A percentile compares a stretch with the other conserved stretches of the same genome.
These are phyloP conservation scores for Rosa rugosa DNA, from an alignment of 306 rosid species.

Conservation along the genomic window DNA sequence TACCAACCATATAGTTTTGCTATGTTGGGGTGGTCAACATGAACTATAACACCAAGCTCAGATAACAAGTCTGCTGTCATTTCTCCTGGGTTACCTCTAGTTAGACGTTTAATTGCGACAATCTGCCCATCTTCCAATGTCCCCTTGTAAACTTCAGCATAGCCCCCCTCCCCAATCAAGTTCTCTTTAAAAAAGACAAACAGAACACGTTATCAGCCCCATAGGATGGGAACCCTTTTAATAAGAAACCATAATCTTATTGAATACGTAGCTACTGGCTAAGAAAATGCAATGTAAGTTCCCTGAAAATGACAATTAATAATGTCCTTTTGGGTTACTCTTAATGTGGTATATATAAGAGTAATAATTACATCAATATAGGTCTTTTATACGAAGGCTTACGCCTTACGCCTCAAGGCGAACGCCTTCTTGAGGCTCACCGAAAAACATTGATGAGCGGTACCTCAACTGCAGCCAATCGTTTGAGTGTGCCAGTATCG, in stretches of 20 bases:
- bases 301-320: too few relatives aligned
- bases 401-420: too few relatives aligned
- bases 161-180: conserved; percentile 98
- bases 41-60: conserved; percentile 95
- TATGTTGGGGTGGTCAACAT: conserved; percentile 91
- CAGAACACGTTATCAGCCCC: conserved; percentile 29
- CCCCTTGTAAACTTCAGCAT: conserved; percentile 91
- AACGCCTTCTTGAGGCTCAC: too few relatives aligned
- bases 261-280: background rate
- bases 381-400: too few relatives aligned
- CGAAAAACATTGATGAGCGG: conserved; percentile 18
- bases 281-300: background rate
- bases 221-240: background rate
- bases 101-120: conserved; percentile 76
- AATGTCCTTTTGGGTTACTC: too few relatives aligned
- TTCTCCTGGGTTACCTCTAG: conserved; percentile 81
- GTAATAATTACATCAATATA: too few relatives aligned
- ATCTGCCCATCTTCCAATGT: conserved; percentile 69
- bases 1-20: conserved; percentile 86
- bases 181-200: conserved; percentile 45
- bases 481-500: conserved; percentile 20
- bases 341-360: too few relatives aligned
- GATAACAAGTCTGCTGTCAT: conserved; percentile 97
- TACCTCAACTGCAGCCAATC: conserved; percentile 30
- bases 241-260: background rate